Conservation (phyloP, 139 green algal genomes). For the Chlamydomonas incerta region DNA sequence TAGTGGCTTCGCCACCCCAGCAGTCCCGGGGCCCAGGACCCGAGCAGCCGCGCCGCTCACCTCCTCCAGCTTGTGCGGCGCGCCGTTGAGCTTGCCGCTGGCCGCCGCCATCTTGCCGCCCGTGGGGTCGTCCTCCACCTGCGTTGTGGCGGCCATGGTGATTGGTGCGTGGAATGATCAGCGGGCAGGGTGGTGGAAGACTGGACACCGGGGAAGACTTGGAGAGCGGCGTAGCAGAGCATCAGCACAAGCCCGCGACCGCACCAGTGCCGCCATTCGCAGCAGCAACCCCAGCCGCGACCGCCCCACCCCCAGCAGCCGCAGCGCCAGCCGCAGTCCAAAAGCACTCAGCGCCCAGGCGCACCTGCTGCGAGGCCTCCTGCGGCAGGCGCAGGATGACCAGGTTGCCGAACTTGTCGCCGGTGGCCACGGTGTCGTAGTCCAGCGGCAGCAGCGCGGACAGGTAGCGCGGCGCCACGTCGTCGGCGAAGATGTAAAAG, state of each 20-base stretch:
- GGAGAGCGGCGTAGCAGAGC: too few relatives aligned
- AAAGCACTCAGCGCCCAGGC: too few relatives aligned
- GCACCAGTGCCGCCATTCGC: too few relatives aligned
- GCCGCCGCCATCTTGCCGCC: slow-evolving; percentile 86
- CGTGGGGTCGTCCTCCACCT: slow-evolving; percentile 98
- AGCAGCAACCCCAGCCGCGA: too few relatives aligned
- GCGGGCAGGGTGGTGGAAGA: too few relatives aligned
- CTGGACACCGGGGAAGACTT: too few relatives aligned
- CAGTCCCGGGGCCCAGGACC: too few relatives aligned
- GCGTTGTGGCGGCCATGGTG: neutral
- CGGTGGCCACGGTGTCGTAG: slow-evolving; percentile 95
- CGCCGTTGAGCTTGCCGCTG: slow-evolving; percentile 83
- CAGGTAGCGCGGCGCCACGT: slow-evolving; percentile 87
- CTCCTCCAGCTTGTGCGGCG: slow-evolving; percentile 91
- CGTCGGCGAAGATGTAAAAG: slow-evolving; percentile 97
- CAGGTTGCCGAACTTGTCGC: slow-evolving; percentile 98
- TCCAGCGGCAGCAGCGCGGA: slow-evolving; percentile 87
- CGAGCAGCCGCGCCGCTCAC: slow-evolving; percentile 37
- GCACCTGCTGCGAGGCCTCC: slow-evolving; percentile 87
- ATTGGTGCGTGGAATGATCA: too few relatives aligned
- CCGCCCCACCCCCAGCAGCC: neutral
- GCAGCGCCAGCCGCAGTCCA: neutral
- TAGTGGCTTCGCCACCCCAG: too few relatives aligned
- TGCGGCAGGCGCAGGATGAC: slow-evolving; percentile 86
- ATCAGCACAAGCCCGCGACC: too few relatives aligned